Percentiles rank a stretch among this genome's conserved stretches.
Evolutionary conservation across 1,284 basidiomycete genomes (phyloP).

Genomic region (Rhodotorula sp.): DNA sequence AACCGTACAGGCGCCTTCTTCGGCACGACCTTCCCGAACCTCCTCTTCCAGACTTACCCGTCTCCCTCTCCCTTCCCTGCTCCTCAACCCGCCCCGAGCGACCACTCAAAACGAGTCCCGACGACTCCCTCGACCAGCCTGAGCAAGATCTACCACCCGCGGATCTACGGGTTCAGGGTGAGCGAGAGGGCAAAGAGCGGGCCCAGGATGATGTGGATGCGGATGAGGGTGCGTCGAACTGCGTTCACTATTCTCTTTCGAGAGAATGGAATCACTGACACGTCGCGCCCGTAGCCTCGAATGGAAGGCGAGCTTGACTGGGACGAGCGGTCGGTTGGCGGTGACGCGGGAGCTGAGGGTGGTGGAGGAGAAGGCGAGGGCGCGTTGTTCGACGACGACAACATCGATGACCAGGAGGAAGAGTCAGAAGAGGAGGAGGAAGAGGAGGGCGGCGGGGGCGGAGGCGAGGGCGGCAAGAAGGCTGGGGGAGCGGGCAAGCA

Average conservation of each 20-base stretch:
- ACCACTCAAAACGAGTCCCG: conserved; percentile 19
- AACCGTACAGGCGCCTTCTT: conserved; percentile 82
- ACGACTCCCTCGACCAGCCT: conserved; percentile 56
- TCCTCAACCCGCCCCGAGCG: conserved; percentile 14
- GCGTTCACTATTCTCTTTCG: not conserved
- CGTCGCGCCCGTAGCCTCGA: conserved; percentile 13
- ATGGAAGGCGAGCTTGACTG: conserved; percentile 39
- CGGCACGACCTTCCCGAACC: conserved; percentile 94
- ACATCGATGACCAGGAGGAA: conserved; percentile 30
- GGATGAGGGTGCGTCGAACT: conserved; percentile 64
- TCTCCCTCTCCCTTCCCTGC: conserved; percentile 15
- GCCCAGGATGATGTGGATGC: conserved; percentile 94
- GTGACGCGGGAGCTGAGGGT: not conserved
- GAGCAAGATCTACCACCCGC: conserved; percentile 81
- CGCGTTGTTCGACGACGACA: conserved; percentile 41
- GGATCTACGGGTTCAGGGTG: conserved; percentile 78
- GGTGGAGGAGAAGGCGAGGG: conserved; percentile 29
- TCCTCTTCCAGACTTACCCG: conserved; percentile 92
- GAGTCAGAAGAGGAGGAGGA: conserved; percentile 30
- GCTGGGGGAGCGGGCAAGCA: not conserved
- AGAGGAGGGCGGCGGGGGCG: conserved; percentile 2
- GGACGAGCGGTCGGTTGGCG: conserved; percentile 15
- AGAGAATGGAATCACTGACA: not conserved
- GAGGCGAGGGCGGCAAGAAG: not conserved
- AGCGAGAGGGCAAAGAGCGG: conserved; percentile 69